Evolutionary conservation across 768 basidiomycete genomes (phyloP).

Genomic region (Inosperma sp.): DNA sequence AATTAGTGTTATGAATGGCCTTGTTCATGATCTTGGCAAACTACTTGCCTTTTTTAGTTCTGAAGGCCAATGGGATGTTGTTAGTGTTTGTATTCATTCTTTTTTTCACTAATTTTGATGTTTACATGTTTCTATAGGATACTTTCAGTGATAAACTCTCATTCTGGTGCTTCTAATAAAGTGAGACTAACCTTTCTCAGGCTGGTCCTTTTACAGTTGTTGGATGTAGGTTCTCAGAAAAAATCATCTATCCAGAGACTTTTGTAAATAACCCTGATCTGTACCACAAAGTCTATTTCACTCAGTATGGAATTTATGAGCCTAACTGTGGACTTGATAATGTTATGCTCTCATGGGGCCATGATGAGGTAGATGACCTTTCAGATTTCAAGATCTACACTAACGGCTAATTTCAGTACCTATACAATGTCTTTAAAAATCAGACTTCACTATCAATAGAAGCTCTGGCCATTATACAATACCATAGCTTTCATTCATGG

Average conservation of each 20-base stretch:
- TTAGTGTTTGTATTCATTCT: slow-evolving; percentile 53
- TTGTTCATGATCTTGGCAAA: slow-evolving; percentile 91
- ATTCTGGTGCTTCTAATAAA: neutral
- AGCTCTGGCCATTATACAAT: slow-evolving; percentile 86
- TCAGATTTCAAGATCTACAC: slow-evolving; percentile 1
- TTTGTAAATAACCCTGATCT: slow-evolving; percentile 68
- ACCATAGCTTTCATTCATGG: slow-evolving; percentile 95
- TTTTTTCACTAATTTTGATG: slow-evolving; percentile 8
- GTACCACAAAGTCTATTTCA: slow-evolving; percentile 59
- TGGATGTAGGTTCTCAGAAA: slow-evolving; percentile 81
- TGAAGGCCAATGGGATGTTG: slow-evolving; percentile 91
- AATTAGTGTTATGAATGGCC: slow-evolving; percentile 62
- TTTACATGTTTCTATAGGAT: slow-evolving; percentile 36
- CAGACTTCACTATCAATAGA: slow-evolving; percentile 78
- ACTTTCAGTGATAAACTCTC: slow-evolving; percentile 35
- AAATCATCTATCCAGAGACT: slow-evolving; percentile 75
- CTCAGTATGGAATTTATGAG: slow-evolving; percentile 70
- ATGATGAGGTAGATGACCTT: slow-evolving; percentile 65
- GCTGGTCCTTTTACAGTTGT: slow-evolving; percentile 46
- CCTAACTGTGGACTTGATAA: slow-evolving; percentile 79
- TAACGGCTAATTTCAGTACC: slow-evolving; percentile 47
- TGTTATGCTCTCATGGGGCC: slow-evolving; percentile 87
- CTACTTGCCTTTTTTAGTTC: slow-evolving; percentile 78
- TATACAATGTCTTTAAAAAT: slow-evolving; percentile 78
- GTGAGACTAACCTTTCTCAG: slow-evolving; percentile 7